phyloP scores from a whole-genome alignment of 2,329 filamentous ascomycete genomes.

The Trichoderma breve region DNA sequence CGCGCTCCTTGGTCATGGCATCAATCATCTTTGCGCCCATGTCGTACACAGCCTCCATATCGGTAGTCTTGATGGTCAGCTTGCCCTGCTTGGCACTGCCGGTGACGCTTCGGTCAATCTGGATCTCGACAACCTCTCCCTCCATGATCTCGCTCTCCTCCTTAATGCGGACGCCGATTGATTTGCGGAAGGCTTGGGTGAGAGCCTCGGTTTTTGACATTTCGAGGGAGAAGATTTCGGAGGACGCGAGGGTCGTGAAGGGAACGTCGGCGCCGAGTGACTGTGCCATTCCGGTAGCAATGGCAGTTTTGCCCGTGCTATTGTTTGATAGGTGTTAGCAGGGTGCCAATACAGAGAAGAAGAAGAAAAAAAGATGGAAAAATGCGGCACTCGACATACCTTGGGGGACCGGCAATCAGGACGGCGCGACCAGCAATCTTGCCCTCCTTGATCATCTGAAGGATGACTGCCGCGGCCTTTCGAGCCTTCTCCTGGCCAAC shows the following conservation, averaged over 20 bases:
- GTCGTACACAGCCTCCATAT: constrained; percentile 99
- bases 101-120: constrained; percentile 95
- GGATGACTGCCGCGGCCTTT: constrained; percentile 91
- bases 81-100: constrained; percentile 98
- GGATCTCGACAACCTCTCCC: constrained; percentile 97
- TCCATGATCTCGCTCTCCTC: constrained; percentile 99
- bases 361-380: background rate
- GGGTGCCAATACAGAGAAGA: background rate
- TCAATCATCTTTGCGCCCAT: constrained; percentile 99
- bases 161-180: constrained; percentile 96
- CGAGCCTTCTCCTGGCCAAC: constrained; percentile 96
- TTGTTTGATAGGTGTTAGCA: background rate
- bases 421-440: constrained; percentile 97
- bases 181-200: constrained; percentile 98
- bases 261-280: constrained; percentile 91
- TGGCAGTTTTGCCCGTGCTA: constrained; percentile 96
- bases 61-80: constrained; percentile 97
- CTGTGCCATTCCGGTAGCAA: constrained; percentile 98
- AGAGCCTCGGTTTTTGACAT: constrained; percentile 99
- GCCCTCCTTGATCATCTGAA: constrained; percentile 98
- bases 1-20: constrained; percentile 98
- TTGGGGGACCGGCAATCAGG: constrained; percentile 90
- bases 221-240: constrained; percentile 96
- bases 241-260: constrained; percentile 92
- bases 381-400: constrained; percentile 41